These are phyloP conservation scores for Pyronema omphalodes DNA, from an alignment of 495 filamentous ascomycete genomes.

Conservation along the genomic window DNA sequence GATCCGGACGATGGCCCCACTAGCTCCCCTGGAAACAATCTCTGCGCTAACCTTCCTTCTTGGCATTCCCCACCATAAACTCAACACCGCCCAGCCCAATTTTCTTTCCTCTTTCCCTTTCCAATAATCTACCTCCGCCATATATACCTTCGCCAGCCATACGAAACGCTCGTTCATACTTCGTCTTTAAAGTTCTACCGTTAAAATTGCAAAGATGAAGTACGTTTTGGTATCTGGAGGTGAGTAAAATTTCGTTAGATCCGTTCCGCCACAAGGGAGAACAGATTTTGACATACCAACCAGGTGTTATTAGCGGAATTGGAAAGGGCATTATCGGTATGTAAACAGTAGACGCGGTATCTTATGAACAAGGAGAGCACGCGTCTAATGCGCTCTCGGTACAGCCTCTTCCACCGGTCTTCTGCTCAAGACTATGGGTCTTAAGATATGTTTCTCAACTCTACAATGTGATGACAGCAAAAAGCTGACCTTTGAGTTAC, in stretches of 20 bases:
- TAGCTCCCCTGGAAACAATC: too few species aligned
- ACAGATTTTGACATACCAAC: background rate
- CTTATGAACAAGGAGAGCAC: constrained; percentile 7
- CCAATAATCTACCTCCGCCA: constrained; percentile 3
- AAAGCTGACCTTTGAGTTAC: constrained; percentile 23
- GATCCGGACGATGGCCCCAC: too few species aligned
- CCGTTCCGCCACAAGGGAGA: background rate
- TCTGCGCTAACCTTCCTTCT: too few species aligned
- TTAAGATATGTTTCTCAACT: constrained; percentile 36
- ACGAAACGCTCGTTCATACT: background rate
- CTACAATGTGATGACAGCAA: background rate
- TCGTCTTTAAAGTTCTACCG: background rate
- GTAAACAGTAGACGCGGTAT: constrained; percentile 14
- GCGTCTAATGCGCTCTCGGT: constrained; percentile 22
- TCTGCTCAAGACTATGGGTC: constrained; percentile 66
- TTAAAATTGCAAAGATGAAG: constrained; percentile 40
- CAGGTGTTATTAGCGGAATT: constrained; percentile 62
- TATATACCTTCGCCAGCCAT: constrained; percentile 1
- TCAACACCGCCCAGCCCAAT: background rate
- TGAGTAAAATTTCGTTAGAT: constrained; percentile 24
- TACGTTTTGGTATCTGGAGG: constrained; percentile 72
- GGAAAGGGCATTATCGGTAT: constrained; percentile 69
- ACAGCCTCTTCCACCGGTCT: constrained; percentile 51
- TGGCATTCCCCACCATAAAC: background rate
- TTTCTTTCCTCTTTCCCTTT: constrained; percentile 6